Percentiles rank a stretch among this genome's conserved stretches.
phyloP scores from a whole-genome alignment of 371 early-diverging fungal species.

The Zychaea mexicana region DNA sequence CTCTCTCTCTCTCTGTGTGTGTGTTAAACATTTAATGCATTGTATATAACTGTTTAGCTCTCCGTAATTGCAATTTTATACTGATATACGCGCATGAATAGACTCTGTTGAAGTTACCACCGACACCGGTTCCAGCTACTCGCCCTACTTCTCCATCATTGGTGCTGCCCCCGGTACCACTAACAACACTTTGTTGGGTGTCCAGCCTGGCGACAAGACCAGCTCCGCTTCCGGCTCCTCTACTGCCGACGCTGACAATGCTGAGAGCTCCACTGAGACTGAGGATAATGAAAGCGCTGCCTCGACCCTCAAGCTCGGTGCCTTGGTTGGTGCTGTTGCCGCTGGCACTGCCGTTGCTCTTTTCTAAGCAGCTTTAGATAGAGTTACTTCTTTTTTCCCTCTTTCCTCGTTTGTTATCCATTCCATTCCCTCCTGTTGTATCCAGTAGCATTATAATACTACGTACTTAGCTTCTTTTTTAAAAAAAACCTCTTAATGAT shows the following conservation, averaged over 20 bases:
- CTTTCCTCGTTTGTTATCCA: neutral
- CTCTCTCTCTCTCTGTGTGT: too few species aligned
- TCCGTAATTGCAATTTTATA: too few species aligned
- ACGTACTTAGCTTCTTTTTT: neutral
- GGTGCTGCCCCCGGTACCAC: constrained; percentile 22
- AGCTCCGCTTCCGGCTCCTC: constrained; percentile 4
- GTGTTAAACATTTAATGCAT: neutral
- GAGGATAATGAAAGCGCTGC: neutral
- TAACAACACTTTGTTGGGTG: neutral
- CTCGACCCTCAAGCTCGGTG: constrained; percentile 5
- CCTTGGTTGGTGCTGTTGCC: constrained; percentile 6
- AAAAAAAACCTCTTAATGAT: neutral
- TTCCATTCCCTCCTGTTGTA: constrained; percentile 5
- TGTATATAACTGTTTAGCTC: neutral
- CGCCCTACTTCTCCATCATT: constrained; percentile 42
- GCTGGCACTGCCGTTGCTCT: constrained; percentile 13
- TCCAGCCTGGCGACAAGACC: constrained; percentile 1
- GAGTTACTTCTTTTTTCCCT: neutral
- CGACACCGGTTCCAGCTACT: constrained; percentile 30
- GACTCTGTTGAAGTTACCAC: constrained; percentile 32
- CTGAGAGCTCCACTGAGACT: neutral
- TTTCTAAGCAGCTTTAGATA: constrained; percentile 2
- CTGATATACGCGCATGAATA: constrained; percentile 4
- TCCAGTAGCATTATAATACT: constrained; percentile 4
- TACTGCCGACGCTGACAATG: neutral